Conservation (phyloP, 1,139 yeast genomes). For the Suhomyces terraborum region DNA sequence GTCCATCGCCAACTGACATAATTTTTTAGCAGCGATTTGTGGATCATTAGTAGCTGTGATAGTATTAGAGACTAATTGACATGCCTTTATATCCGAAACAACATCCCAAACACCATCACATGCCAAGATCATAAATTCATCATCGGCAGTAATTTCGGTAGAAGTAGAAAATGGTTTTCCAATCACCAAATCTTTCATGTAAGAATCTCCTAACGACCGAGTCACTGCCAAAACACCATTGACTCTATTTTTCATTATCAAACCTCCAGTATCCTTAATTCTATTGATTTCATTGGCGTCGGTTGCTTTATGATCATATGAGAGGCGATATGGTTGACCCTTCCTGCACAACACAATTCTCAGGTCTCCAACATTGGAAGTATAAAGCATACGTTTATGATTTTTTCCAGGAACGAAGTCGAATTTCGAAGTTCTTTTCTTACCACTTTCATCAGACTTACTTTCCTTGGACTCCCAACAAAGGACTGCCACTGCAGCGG, state of each 20-base stretch:
- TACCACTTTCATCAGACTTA: slow-evolving; percentile 4
- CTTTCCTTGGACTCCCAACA: slow-evolving; percentile 68
- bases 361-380: slow-evolving; percentile 96
- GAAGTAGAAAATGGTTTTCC: slow-evolving; percentile 93
- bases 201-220: slow-evolving; percentile 90
- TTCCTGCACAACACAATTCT: slow-evolving; percentile 75
- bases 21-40: slow-evolving; percentile 62
- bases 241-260: slow-evolving; percentile 86
- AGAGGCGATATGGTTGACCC: slow-evolving; percentile 73
- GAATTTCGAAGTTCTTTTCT: slow-evolving; percentile 23
- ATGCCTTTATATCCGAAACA: slow-evolving; percentile 76
- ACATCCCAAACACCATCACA: slow-evolving; percentile 98
- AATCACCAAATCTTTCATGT: slow-evolving; percentile 85
- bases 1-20: slow-evolving; percentile 78
- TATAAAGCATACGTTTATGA: slow-evolving; percentile 76
- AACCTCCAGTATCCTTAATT: slow-evolving; percentile 77
- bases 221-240: slow-evolving; percentile 96
- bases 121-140: slow-evolving; percentile 80
- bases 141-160: slow-evolving; percentile 65
- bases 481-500: slow-evolving; percentile 92
- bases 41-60: slow-evolving; percentile 54
- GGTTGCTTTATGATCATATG: slow-evolving; percentile 94
- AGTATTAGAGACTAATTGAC: slow-evolving; percentile 59
- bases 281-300: slow-evolving; percentile 78
- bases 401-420: slow-evolving; percentile 48